Evolutionary conservation across 1,284 basidiomycete genomes (phyloP).

Genomic region (Porogramme epimiltina): DNA sequence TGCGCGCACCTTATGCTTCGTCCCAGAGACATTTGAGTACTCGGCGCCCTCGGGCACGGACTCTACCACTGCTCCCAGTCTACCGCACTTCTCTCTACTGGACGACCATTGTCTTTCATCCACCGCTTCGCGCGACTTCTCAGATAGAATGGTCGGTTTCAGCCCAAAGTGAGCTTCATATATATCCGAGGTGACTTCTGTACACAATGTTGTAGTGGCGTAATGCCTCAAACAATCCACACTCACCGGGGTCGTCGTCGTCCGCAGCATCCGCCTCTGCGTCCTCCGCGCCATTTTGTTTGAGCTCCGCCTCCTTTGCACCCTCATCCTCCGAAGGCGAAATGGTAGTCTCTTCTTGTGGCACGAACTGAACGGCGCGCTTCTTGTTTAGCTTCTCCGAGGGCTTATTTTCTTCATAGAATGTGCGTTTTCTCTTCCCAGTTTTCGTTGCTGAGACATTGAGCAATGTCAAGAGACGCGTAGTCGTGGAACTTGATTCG

Average conservation of each 20-base stretch:
- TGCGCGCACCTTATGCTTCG: slow-evolving; percentile 15
- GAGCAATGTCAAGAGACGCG: slow-evolving; percentile 87
- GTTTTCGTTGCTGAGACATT: slow-evolving; percentile 86
- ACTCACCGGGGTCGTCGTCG: slow-evolving; percentile 15
- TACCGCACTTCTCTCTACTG: slow-evolving; percentile 41
- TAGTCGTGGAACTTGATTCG: slow-evolving; percentile 58
- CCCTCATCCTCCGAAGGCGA: slow-evolving; percentile 3
- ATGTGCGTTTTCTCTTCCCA: slow-evolving; percentile 56
- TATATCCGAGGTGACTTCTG: slow-evolving; percentile 35
- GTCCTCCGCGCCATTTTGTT: slow-evolving; percentile 14
- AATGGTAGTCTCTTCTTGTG: slow-evolving; percentile 21
- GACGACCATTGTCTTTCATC: slow-evolving; percentile 55
- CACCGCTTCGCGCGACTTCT: slow-evolving; percentile 46
- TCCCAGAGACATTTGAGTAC: slow-evolving; percentile 3
- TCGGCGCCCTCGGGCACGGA: slow-evolving; percentile 47
- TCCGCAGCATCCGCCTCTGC: slow-evolving; percentile 24
- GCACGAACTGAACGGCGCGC: slow-evolving; percentile 25
- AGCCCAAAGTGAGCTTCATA: slow-evolving; percentile 73
- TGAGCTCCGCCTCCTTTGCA: slow-evolving; percentile 13
- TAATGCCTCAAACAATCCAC: slow-evolving; percentile 1
- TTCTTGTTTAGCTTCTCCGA: slow-evolving; percentile 70
- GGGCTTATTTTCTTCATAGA: slow-evolving; percentile 41
- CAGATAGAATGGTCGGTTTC: slow-evolving; percentile 48
- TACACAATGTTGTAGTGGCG: no score
- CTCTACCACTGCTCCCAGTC: slow-evolving; percentile 58